Percentiles rank a stretch among this genome's conserved stretches.
These are phyloP conservation scores for Aspergillus costaricaensis DNA, from an alignment of 2,329 filamentous ascomycete species.

Conservation along the genomic window DNA sequence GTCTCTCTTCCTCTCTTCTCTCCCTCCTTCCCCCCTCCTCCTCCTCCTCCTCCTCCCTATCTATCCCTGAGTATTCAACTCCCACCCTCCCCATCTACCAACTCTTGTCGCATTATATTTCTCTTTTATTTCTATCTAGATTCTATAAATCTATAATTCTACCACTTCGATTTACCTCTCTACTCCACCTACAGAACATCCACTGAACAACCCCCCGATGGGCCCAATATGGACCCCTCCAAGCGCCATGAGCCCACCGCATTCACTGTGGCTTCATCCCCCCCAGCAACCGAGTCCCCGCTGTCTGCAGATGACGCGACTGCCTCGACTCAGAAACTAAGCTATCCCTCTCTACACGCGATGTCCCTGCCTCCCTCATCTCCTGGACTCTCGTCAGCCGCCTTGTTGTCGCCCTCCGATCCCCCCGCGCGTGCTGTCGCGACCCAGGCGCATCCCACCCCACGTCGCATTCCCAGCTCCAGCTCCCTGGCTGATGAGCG, in stretches of 20 bases:
- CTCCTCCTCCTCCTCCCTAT: neutral
- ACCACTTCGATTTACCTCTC: neutral
- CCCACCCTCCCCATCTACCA: neutral
- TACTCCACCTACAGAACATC: neutral
- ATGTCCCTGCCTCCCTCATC: slow-evolving; percentile 32
- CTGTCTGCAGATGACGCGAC: slow-evolving; percentile 18
- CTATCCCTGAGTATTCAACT: neutral
- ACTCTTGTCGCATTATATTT: neutral
- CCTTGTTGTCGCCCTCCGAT: slow-evolving; percentile 30
- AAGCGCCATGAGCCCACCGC: slow-evolving; percentile 27
- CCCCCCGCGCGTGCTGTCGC: slow-evolving; percentile 22
- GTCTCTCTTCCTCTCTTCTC: neutral
- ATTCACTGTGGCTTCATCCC: slow-evolving; percentile 24
- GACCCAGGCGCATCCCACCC: slow-evolving; percentile 24
- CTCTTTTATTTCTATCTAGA: neutral
- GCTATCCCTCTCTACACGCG: slow-evolving; percentile 29
- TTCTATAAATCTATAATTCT: neutral
- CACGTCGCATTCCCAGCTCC: slow-evolving; percentile 37
- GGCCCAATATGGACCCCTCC: slow-evolving; percentile 35
- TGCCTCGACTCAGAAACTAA: slow-evolving; percentile 28
- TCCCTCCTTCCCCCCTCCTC: neutral
- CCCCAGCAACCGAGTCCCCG: slow-evolving; percentile 18
- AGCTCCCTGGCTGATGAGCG: slow-evolving; percentile 41
- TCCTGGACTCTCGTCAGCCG: slow-evolving; percentile 21
- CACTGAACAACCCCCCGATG: slow-evolving; percentile 10